Percentiles rank a stretch among this genome's conserved stretches.
These are phyloP conservation scores for Aspergillus bertholletiae DNA, from an alignment of 495 filamentous ascomycete genomes.

Conservation along the genomic window DNA sequence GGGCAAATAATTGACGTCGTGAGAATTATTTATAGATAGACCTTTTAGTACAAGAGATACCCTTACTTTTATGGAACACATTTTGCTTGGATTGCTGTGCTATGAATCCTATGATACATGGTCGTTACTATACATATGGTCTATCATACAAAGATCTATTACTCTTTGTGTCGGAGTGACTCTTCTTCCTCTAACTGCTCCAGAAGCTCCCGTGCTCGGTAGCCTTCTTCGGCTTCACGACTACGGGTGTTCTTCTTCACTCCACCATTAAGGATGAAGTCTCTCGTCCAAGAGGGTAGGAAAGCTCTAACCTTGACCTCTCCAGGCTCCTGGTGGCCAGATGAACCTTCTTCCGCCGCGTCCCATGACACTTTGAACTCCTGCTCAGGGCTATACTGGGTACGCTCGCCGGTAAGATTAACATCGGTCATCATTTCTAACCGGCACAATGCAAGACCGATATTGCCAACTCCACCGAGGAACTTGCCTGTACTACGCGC, in stretches of 20 bases:
- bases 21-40: conserved; percentile 1
- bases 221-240: conserved; percentile 21
- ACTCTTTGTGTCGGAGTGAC: conserved; percentile 24
- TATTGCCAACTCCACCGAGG: conserved; percentile 70
- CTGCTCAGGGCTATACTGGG: conserved; percentile 45
- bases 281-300: conserved; percentile 73
- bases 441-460: conserved; percentile 84
- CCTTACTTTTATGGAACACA: conserved; percentile 8
- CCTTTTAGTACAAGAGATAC: conserved; percentile 18
- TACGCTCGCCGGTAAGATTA: conserved; percentile 57
- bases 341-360: conserved; percentile 37
- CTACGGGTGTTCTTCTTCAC: conserved; percentile 21
- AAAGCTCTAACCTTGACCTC: conserved; percentile 76
- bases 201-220: conserved; percentile 34
- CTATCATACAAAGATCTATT: conserved; percentile 10
- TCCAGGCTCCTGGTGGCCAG: conserved; percentile 24
- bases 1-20: not conserved
- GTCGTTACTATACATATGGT: conserved; percentile 14
- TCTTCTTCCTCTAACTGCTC: conserved; percentile 43
- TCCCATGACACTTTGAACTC: conserved; percentile 54
- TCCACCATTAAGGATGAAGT: conserved; percentile 33
- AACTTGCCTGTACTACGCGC: conserved; percentile 75
- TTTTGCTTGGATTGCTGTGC: conserved; percentile 1
- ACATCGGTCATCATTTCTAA: conserved; percentile 86
- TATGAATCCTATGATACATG: conserved; percentile 17